Evolutionary conservation across 345 rosid genomes (phyloP).

Genomic region (Physaria fendleri): DNA sequence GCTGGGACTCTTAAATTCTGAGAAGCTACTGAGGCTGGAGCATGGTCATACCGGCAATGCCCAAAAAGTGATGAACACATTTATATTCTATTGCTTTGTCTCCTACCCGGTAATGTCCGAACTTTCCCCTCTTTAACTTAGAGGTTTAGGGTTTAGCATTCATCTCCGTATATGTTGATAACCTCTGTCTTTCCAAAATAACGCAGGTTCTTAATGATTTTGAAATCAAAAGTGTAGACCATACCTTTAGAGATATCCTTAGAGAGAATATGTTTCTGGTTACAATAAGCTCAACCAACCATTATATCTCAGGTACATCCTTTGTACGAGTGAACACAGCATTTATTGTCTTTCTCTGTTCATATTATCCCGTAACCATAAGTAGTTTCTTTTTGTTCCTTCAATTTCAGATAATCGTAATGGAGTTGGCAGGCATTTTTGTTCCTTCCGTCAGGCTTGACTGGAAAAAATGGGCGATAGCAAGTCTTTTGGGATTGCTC

Average conservation of each 20-base stretch:
- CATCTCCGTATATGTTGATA: neutral
- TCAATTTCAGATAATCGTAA: conserved; percentile 43
- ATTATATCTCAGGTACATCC: conserved; percentile 50
- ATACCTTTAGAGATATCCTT: conserved; percentile 49
- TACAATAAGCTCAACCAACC: conserved; percentile 48
- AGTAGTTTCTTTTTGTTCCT: neutral
- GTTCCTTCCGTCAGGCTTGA: conserved; percentile 40
- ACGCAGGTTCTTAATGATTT: conserved; percentile 64
- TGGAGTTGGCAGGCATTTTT: conserved; percentile 53
- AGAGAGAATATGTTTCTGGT: conserved; percentile 59
- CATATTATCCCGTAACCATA: neutral
- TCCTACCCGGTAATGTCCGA: conserved; percentile 54
- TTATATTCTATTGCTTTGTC: conserved; percentile 66
- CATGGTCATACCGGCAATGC: conserved; percentile 32
- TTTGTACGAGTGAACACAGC: neutral
- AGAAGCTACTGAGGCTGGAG: conserved; percentile 35
- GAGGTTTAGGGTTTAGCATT: too few species aligned
- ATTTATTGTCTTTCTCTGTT: neutral
- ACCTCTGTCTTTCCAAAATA: neutral
- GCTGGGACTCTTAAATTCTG: conserved; percentile 52
- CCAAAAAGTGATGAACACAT: conserved; percentile 54
- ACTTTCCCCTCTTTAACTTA: neutral
- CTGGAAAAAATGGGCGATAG: conserved; percentile 49
- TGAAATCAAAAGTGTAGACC: conserved; percentile 65
- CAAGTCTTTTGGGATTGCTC: conserved; percentile 41